Evolutionary conservation across 192 early-diverging fungal genomes (phyloP), one percentile per base, ranked within the genome.

Genomic region (Coemansia sp.): DNA sequence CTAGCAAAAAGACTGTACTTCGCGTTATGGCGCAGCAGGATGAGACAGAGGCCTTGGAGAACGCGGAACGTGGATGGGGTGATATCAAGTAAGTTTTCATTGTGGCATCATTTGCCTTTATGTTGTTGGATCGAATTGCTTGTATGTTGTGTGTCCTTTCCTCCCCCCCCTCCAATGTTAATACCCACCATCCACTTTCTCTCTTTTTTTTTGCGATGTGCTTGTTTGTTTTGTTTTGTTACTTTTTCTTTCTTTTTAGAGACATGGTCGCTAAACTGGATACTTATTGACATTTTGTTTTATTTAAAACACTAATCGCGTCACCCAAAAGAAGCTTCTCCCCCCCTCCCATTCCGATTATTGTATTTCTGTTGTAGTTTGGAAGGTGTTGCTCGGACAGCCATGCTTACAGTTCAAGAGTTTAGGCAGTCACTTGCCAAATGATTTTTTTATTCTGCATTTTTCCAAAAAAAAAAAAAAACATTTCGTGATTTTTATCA

Each of bases 1-100:
- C 92, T 0, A 95, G 94, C 67, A 98, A 97, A 77, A 90, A 89
- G 64, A 86, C 88, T 2, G 88, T 91, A 4, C 68, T 92, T 58
- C 82, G 87, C 20, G 89, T 87, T 6, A 85, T 93, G 43, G 84
- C 87, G 10, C 90, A 93, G 67, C 88, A 91, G 77, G 93, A 94
- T 64, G 85, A 86, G 63, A 85, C 86, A 24, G 92, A 92, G 69
- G 89, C 88, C 12, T 68, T 79, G n/a, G 92, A 94, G 38, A 91
- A 88, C 63, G 86, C 89, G 16, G 87, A 88, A 62, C 87, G 89
- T 24, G 85, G 86, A 18, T 85, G 84, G 81, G 80, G 84, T 53
- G 82, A 85, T 56, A 69, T 83, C 18, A 84, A 76, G 79, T 75
- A 72, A 39, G 75, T 75, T 60, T 55, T n/a, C 23, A 26, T 56